Evolutionary conservation across 805 yeast genomes (phyloP).

Genomic region (Starmerella apicola): DNA sequence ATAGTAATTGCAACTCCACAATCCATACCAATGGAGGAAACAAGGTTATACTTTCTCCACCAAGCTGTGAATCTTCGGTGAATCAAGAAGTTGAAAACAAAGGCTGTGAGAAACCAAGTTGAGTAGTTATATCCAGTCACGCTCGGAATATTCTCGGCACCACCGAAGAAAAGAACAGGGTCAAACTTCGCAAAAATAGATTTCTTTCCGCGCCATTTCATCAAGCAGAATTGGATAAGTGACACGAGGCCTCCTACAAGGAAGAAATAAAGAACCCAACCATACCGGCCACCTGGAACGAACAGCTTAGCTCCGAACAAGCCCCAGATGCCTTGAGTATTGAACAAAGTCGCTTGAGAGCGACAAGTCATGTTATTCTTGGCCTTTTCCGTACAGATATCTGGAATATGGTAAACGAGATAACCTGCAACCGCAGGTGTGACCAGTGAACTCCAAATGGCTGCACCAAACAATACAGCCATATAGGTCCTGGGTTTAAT

Average conservation of each 20-base stretch:
- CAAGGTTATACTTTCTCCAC: conserved; percentile 38
- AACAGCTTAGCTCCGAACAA: conserved; percentile 43
- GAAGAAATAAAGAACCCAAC: conserved; percentile 48
- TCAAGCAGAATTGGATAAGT: conserved; percentile 30
- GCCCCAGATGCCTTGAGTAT: conserved; percentile 56
- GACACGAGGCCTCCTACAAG: conserved; percentile 43
- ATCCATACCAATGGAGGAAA: conserved; percentile 56
- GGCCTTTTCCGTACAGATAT: conserved; percentile 39
- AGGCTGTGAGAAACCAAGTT: conserved; percentile 42
- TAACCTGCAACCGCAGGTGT: conserved; percentile 34
- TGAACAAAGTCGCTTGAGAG: conserved; percentile 27
- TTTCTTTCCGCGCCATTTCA: conserved; percentile 29
- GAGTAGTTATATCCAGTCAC: conserved; percentile 59
- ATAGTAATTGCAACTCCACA: conserved; percentile 56
- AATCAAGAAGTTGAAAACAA: conserved; percentile 44
- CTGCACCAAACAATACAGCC: conserved; percentile 37
- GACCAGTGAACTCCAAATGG: conserved; percentile 32
- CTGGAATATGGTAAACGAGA: conserved; percentile 29
- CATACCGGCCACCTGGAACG: conserved; percentile 52
- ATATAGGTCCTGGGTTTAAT: conserved; percentile 52
- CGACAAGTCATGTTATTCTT: conserved; percentile 57
- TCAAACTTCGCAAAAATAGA: conserved; percentile 36
- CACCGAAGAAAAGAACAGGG: conserved; percentile 55
- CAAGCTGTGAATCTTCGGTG: conserved; percentile 45
- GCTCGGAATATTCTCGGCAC: conserved; percentile 58